Percentiles rank a stretch among this genome's conserved stretches.
Conservation (phyloP, 148 eudicot genomes). For the Spergularia marina region DNA sequence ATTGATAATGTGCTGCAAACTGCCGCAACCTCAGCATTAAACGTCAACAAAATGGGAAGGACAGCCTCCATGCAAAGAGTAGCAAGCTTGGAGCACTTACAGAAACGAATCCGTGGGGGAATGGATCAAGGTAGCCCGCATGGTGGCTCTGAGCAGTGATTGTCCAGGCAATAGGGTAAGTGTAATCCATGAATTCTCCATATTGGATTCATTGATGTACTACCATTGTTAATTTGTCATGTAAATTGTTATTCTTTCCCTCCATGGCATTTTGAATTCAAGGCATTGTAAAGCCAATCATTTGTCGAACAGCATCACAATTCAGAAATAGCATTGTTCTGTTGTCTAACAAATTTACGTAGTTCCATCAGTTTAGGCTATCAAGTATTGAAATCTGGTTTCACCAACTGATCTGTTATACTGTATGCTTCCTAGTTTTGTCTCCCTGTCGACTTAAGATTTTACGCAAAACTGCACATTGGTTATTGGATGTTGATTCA, state of each 20-base stretch:
- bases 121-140: conserved; percentile 38
- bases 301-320: conserved; percentile 12
- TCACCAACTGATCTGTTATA: no score
- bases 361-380: background rate
- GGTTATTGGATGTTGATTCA: no score
- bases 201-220: conserved; percentile 15
- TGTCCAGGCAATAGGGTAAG: background rate
- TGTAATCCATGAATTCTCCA: conserved; percentile 5
- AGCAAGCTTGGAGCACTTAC: conserved; percentile 95
- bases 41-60: conserved; percentile 50
- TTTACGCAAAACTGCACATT: no score
- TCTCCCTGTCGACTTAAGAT: no score
- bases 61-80: conserved; percentile 84
- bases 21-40: conserved; percentile 29
- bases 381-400: no score
- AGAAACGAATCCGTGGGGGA: conserved; percentile 81
- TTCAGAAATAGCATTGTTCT: conserved; percentile 5
- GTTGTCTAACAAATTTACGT: background rate
- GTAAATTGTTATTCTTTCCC: conserved; percentile 18
- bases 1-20: conserved; percentile 43
- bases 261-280: conserved; percentile 9
- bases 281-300: conserved; percentile 10
- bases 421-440: no score
- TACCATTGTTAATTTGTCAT: conserved; percentile 18
- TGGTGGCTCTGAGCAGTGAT: conserved; percentile 35